Percentiles rank a stretch among this genome's conserved stretches.
Evolutionary conservation across 1,284 basidiomycete genomes (phyloP).

Genomic region (Ustilago nuda): DNA sequence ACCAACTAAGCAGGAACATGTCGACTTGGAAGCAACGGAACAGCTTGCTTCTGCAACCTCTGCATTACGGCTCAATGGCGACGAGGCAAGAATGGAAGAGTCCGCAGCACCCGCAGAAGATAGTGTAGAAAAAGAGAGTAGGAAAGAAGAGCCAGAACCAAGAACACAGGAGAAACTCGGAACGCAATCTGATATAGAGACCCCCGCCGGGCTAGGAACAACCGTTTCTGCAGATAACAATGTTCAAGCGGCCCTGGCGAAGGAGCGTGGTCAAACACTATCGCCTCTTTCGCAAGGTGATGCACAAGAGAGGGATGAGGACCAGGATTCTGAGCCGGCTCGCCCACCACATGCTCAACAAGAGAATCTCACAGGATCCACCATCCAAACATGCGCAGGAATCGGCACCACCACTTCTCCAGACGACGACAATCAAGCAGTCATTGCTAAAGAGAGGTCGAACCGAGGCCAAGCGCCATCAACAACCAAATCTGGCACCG

Average conservation of each 20-base stretch:
- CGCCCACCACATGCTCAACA: background rate
- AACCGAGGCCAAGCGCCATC: background rate
- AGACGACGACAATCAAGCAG: background rate
- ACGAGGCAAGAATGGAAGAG: background rate
- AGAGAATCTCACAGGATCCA: constrained; percentile 32
- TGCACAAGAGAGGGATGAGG: background rate
- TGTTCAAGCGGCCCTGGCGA: background rate
- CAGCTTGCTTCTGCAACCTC: background rate
- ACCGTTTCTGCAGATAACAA: background rate
- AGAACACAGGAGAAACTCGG: background rate
- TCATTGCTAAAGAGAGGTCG: background rate
- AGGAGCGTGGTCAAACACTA: background rate
- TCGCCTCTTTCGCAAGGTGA: background rate
- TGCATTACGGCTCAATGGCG: background rate
- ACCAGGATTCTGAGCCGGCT: background rate
- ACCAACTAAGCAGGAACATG: background rate
- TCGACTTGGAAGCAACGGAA: background rate
- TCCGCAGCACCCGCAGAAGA: background rate
- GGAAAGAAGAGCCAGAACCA: too few relatives aligned
- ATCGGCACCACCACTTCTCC: background rate
- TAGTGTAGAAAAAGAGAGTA: too few relatives aligned
- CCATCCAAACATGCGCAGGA: constrained; percentile 35
- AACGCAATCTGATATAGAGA: background rate
- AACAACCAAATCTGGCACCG: background rate
- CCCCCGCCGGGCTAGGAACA: background rate